phyloP scores from a whole-genome alignment of 1,284 basidiomycete species.

The Rhodotorula sp. region DNA sequence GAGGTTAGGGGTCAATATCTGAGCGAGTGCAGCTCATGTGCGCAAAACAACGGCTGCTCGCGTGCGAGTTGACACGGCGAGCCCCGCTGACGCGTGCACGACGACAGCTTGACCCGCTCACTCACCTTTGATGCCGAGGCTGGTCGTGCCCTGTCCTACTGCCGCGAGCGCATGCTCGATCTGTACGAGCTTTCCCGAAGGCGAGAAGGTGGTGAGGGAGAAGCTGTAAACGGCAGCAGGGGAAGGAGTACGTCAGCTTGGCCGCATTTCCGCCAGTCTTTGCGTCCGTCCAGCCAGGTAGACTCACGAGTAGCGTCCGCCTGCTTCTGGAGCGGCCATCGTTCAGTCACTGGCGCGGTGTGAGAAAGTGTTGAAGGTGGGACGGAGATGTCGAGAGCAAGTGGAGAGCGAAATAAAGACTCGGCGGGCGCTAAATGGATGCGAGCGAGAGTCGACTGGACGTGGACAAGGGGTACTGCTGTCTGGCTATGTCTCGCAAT shows the following conservation, averaged over 20 bases:
- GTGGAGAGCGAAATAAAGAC: no score
- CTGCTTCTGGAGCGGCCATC: conserved; percentile 20
- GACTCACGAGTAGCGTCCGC: conserved; percentile 31
- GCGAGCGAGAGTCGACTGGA: no score
- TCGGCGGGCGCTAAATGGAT: no score
- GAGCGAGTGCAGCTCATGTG: not conserved
- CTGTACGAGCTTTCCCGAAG: conserved; percentile 89
- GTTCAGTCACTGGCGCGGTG: not conserved
- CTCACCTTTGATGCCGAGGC: conserved; percentile 94
- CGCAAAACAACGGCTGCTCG: no score
- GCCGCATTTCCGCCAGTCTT: no score
- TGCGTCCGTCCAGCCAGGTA: no score
- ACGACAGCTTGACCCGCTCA: not conserved
- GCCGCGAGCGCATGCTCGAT: conserved; percentile 99
- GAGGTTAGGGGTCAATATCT: not conserved
- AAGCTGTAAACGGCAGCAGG: conserved; percentile 54
- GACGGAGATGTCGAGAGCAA: no score
- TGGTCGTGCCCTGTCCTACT: conserved; percentile 93
- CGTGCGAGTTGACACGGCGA: no score
- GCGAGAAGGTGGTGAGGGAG: conserved; percentile 98
- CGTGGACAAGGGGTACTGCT: no score
- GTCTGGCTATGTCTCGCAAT: no score
- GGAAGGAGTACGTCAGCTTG: not conserved
- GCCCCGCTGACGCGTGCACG: not conserved
- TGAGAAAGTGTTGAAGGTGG: not conserved